These are phyloP conservation scores for Nakaseomyces nivariensis DNA, from an alignment of 1,139 yeast genomes.

Conservation along the genomic window DNA sequence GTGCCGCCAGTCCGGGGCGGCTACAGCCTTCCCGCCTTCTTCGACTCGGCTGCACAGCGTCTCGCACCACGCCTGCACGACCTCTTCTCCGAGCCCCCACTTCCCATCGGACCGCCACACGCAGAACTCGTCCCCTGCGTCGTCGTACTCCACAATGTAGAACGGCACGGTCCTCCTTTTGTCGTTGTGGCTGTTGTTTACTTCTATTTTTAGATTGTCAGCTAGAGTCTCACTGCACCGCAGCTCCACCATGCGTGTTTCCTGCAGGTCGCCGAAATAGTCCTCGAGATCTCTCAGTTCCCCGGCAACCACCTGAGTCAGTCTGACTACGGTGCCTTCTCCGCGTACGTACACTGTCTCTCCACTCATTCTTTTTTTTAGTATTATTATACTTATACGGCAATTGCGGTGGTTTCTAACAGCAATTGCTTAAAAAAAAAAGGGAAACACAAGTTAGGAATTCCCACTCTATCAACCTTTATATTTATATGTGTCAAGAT, in stretches of 20 bases:
- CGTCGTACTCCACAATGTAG: constrained; percentile 1
- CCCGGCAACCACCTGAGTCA: constrained; percentile 1
- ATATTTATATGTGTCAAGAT: background rate
- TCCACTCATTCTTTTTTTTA: background rate
- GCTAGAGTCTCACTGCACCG: constrained; percentile 1
- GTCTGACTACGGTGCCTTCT: background rate
- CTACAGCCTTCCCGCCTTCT: too few relatives aligned
- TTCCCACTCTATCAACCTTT: background rate
- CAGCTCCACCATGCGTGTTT: background rate
- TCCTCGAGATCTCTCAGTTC: background rate
- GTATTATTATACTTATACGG: background rate
- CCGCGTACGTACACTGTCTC: constrained; percentile 3
- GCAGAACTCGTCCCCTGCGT: constrained; percentile 1
- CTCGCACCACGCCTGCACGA: background rate
- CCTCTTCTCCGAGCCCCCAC: constrained; percentile 2
- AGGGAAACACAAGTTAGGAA: too few relatives aligned
- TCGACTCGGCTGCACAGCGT: background rate
- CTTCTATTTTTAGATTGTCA: constrained; percentile 1
- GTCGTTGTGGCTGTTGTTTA: background rate
- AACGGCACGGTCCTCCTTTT: background rate
- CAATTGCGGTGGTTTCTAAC: too few relatives aligned
- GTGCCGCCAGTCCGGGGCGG: background rate
- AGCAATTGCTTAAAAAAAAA: too few relatives aligned
- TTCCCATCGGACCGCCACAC: constrained; percentile 3
- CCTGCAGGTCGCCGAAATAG: constrained; percentile 1